Evolutionary conservation across 352 stramenopile species (phyloP), one percentile per base, ranked within the genome.

Genomic region (Peronospora belbahrii): DNA sequence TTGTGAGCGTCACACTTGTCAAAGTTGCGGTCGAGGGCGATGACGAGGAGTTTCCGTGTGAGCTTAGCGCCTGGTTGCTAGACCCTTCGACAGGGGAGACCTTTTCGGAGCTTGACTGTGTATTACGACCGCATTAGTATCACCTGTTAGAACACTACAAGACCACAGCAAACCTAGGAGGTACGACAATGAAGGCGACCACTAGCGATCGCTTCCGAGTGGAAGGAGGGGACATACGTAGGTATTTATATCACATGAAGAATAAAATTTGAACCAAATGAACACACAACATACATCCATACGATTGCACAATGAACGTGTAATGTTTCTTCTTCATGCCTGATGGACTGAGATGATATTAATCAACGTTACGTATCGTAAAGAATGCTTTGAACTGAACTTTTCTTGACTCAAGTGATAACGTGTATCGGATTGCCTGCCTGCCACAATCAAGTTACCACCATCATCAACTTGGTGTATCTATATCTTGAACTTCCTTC

Each of bases 1-100:
- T 83, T 19, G 75, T 84, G 17, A 71, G 70, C 34, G 72, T 81
- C 37, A 84, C 73, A 25, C 66, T 87, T 9, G 70, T 83, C 36
- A 66, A 70, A 24, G 69, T 73, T 11, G 64, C 62, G 18, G 51
- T 65, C 19, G 55, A 75, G 44, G 67, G 65, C 40, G 52, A 73
- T 31, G 54, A 65, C 13, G 56, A 67, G 25, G 62, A 83, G 46
- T 85, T 83, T 40, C 67, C 72, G 40, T 85, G 75, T 55, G 62
- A 87, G 42, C 62, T 87, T 22, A 82, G 58, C 22, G 75, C 75
- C 7, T 68, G 57, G 56, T 56, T 74, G 64, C 47, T 74, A 2
- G 64, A 74, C 41, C 55, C 63, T 10, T 41, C 43, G 4, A 57
- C 55, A n/a, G 63, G 49, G 30, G 59, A 69, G 46, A 62, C 55